Percentiles rank a stretch among this genome's conserved stretches.
Evolutionary conservation across 352 stramenopile genomes (phyloP).

Genomic region (Phytophthora ohioensis): DNA sequence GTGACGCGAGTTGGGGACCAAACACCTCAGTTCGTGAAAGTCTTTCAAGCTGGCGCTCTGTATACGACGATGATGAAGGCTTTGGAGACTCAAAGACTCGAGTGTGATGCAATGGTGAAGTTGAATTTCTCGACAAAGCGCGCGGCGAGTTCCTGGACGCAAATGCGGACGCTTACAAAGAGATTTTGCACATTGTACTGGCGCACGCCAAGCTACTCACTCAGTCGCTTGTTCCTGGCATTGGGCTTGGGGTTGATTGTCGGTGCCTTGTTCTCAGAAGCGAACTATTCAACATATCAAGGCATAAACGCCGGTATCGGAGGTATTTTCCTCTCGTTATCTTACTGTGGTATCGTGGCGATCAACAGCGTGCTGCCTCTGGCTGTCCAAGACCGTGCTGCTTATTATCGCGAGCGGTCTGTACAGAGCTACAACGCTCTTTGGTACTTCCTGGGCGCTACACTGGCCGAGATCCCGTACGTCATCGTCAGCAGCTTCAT

Average conservation of each 20-base stretch:
- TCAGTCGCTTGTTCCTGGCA: slow-evolving; percentile 53
- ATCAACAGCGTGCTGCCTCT: slow-evolving; percentile 67
- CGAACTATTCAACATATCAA: slow-evolving; percentile 43
- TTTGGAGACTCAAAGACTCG: slow-evolving; percentile 21
- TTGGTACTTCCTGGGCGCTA: slow-evolving; percentile 72
- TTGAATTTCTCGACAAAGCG: slow-evolving; percentile 38
- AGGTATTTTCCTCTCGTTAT: too few relatives aligned
- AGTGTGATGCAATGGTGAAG: neutral
- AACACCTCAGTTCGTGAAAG: slow-evolving; percentile 29
- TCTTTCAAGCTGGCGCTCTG: slow-evolving; percentile 41
- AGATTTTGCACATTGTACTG: slow-evolving; percentile 77
- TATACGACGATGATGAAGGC: slow-evolving; percentile 32
- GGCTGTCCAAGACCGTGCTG: slow-evolving; percentile 83
- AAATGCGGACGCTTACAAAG: slow-evolving; percentile 50
- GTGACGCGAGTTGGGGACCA: slow-evolving; percentile 63
- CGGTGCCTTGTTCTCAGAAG: slow-evolving; percentile 24
- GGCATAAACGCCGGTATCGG: slow-evolving; percentile 35
- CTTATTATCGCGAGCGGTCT: slow-evolving; percentile 74
- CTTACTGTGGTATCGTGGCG: slow-evolving; percentile 41
- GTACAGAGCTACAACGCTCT: slow-evolving; percentile 80
- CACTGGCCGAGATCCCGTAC: slow-evolving; percentile 76
- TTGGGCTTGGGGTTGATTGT: slow-evolving; percentile 27
- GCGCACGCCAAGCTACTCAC: slow-evolving; percentile 84
- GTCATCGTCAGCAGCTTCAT: slow-evolving; percentile 36
- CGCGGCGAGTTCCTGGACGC: slow-evolving; percentile 23